A percentile compares a stretch with the other conserved stretches of the same genome.
Conservation (phyloP, 352 stramenopile species). For the Phytophthora sp. region DNA sequence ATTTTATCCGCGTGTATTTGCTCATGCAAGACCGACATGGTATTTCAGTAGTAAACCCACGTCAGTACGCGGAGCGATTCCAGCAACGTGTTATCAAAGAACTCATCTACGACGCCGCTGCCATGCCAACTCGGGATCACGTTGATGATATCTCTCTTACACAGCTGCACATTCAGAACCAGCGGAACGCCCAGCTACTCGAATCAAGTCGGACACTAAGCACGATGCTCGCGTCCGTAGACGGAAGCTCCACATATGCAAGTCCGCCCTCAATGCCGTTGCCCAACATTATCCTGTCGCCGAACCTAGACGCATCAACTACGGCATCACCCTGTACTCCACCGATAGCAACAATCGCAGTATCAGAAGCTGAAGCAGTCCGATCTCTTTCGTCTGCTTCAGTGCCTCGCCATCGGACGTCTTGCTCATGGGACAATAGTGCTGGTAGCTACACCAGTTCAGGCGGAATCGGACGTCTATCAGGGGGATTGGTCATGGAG, state of each 20-base stretch:
- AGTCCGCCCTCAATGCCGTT: conserved; percentile 31
- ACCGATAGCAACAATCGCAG: not conserved
- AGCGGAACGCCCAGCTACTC: conserved; percentile 43
- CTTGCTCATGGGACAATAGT: conserved; percentile 22
- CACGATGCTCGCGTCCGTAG: conserved; percentile 61
- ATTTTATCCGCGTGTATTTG: conserved; percentile 79
- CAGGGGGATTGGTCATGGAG: conserved; percentile 56
- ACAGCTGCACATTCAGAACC: conserved; percentile 50
- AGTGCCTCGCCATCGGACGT: conserved; percentile 16
- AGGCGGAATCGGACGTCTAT: conserved; percentile 36
- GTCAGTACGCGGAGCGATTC: conserved; percentile 79
- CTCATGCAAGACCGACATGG: conserved; percentile 72
- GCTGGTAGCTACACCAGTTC: conserved; percentile 24
- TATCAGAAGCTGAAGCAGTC: not conserved
- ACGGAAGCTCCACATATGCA: conserved; percentile 24
- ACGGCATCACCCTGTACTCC: conserved; percentile 11
- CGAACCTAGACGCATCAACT: conserved; percentile 10
- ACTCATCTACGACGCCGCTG: conserved; percentile 68
- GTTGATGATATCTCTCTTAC: conserved; percentile 41
- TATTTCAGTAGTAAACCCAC: conserved; percentile 76
- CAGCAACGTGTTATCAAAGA: conserved; percentile 78
- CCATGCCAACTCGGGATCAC: conserved; percentile 20
- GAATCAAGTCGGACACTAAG: conserved; percentile 57
- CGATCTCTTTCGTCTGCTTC: conserved; percentile 4
- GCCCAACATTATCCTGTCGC: conserved; percentile 21